These are phyloP conservation scores for Verticillium alfalfae DNA, from an alignment of 2,329 filamentous ascomycete genomes.

Conservation along the genomic window DNA sequence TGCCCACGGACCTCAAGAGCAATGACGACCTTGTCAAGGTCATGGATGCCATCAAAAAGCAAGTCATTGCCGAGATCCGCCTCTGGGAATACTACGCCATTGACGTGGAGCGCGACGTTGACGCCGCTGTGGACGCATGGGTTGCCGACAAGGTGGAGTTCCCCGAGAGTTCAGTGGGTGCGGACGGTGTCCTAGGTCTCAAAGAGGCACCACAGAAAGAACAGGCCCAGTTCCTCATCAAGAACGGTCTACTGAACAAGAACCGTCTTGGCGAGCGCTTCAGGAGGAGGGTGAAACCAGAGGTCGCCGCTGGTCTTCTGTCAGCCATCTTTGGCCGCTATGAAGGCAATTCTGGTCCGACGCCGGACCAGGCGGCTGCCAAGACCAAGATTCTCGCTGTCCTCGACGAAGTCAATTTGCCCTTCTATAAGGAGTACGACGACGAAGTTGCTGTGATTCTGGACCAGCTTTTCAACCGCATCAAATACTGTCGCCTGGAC, in stretches of 20 bases:
- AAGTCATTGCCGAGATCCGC: conserved; percentile 70
- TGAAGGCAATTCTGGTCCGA: conserved; percentile 41
- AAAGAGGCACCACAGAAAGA: conserved; percentile 38
- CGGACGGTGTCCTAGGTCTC: conserved; percentile 39
- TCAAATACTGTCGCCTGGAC: conserved; percentile 93
- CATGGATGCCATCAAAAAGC: conserved; percentile 77
- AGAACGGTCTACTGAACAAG: conserved; percentile 64
- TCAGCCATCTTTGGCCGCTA: conserved; percentile 65
- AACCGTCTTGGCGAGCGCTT: conserved; percentile 78
- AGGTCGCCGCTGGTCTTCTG: conserved; percentile 63
- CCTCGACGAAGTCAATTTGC: conserved; percentile 78
- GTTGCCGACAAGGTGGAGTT: conserved; percentile 50
- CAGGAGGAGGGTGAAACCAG: conserved; percentile 64
- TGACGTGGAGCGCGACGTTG: conserved; percentile 67
- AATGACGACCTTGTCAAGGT: conserved; percentile 70
- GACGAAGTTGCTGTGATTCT: conserved; percentile 75
- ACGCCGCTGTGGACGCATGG: conserved; percentile 69
- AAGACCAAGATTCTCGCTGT: conserved; percentile 55
- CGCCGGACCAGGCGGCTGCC: conserved; percentile 44
- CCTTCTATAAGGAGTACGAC: conserved; percentile 91
- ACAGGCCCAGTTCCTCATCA: conserved; percentile 57
- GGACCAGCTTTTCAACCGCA: conserved; percentile 87
- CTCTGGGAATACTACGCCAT: conserved; percentile 94
- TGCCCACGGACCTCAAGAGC: conserved; percentile 69
- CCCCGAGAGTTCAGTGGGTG: conserved; percentile 35